phyloP scores from a whole-genome alignment of 148 eudicot species.

The Pharnaceum exiguum region DNA sequence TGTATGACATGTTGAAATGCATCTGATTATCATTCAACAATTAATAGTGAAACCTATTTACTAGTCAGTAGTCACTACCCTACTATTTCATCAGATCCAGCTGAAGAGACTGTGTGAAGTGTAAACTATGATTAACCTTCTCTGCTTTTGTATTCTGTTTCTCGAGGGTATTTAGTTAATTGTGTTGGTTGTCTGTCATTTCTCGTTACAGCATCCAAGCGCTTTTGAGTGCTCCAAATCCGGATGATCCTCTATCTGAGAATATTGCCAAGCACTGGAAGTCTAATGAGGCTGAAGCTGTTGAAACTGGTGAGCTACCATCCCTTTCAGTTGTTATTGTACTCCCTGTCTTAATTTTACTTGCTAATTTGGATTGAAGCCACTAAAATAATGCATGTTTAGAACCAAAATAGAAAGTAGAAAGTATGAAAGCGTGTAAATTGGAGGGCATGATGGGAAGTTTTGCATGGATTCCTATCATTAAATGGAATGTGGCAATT shows the following conservation, averaged over 20 bases:
- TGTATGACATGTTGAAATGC: too few species aligned
- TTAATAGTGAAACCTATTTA: too few species aligned
- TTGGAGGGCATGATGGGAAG: too few species aligned
- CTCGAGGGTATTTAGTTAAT: neutral
- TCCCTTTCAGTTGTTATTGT: neutral
- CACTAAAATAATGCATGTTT: too few species aligned
- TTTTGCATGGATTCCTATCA: too few species aligned
- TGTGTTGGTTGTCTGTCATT: constrained; percentile 12
- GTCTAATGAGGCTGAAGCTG: constrained; percentile 81
- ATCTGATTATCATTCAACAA: too few species aligned
- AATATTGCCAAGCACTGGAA: constrained; percentile 99
- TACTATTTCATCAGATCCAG: too few species aligned
- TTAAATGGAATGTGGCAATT: too few species aligned
- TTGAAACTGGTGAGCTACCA: constrained; percentile 71
- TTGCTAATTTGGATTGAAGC: neutral
- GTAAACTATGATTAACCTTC: too few species aligned
- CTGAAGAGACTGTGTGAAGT: too few species aligned
- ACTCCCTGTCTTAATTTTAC: neutral
- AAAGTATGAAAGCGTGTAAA: too few species aligned
- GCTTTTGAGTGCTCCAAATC: constrained; percentile 94
- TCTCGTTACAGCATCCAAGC: constrained; percentile 74
- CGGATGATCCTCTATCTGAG: constrained; percentile 96
- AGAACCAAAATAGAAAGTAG: neutral
- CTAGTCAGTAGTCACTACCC: too few species aligned
- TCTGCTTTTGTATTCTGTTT: neutral